Percentiles rank a stretch among this genome's conserved stretches.
Evolutionary conservation across 108 stramenopile genomes (phyloP).

Genomic region (Skeletonema tropicum): DNA sequence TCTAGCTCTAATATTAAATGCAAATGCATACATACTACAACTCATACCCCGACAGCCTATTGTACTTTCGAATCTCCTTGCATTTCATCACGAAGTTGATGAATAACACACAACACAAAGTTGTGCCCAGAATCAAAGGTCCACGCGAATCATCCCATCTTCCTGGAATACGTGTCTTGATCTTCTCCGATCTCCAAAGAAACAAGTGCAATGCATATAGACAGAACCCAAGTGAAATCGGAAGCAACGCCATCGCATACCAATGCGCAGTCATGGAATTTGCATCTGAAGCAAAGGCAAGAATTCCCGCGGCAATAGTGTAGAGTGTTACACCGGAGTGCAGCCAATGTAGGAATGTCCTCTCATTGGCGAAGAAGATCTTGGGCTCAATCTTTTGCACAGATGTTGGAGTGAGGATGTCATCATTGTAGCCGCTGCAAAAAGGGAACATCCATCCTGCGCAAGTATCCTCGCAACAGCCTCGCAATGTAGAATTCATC

Average conservation of each 20-base stretch:
- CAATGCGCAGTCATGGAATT: slow-evolving; percentile 63
- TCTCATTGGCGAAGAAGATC: slow-evolving; percentile 97
- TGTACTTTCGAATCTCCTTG: slow-evolving; percentile 40
- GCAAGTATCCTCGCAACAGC: slow-evolving; percentile 51
- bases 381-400: slow-evolving; percentile 98
- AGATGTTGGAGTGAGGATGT: slow-evolving; percentile 81
- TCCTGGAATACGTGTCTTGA: slow-evolving; percentile 81
- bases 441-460: slow-evolving; percentile 80
- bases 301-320: slow-evolving; percentile 82
- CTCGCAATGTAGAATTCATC: slow-evolving; percentile 24
- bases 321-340: slow-evolving; percentile 85
- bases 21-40: too few species aligned
- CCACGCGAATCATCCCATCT: slow-evolving; percentile 92
- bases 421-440: slow-evolving; percentile 70
- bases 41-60: slow-evolving; percentile 10
- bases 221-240: slow-evolving; percentile 79
- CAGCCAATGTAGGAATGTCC: slow-evolving; percentile 96
- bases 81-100: slow-evolving; percentile 81
- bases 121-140: slow-evolving; percentile 76
- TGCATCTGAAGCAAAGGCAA: slow-evolving; percentile 73
- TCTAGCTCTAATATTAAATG: too few species aligned
- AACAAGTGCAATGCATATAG: slow-evolving; percentile 85
- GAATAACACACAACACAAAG: slow-evolving; percentile 61
- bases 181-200: slow-evolving; percentile 85
- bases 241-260: slow-evolving; percentile 84